Base-by-base conservation (phyloP, 305 asterid genomes). In the Nicotiana rustica region DNA sequence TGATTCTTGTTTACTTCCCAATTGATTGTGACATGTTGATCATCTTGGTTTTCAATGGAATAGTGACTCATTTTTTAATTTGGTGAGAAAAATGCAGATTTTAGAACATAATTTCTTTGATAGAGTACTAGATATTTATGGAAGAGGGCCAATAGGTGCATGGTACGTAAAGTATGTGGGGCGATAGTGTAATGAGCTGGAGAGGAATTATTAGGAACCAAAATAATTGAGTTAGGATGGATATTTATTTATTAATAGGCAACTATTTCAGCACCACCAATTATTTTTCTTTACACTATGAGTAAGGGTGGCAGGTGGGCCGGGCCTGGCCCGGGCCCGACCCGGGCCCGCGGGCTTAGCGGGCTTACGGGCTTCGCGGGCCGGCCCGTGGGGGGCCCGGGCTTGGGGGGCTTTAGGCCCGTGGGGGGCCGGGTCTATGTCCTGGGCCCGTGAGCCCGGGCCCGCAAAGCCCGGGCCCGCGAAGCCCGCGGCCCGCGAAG, bases 1-100 rank as follows among this genome's bases (percentile, higher is more conserved):
- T 92, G 86, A n/a, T 88, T 89, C 67, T 77, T 36, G 90, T 94
- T 86, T 61, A 91, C 88, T 82, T 89, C 88, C 94, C 95, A 91
- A 64, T 79, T 62, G 5, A 79, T 80, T 67, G 64, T 8, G 6
- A 79, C 64, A n/a, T 41, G 62, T 25, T 64, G n/a, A 1, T 65
- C 62, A 68, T 68, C 47, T 17, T 68, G 21, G 55, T 68, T 19
- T 19, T 64, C 64, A 25, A 29, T 31, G 5, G 82, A 21, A 67
- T 14, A 38, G 10, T 67, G 33, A 41, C 75, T 68, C 83, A 80
- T 80, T 52, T 80, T 65, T 15, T 25, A 67, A 0, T 4, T 64
- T 49, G 76, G 29, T 10, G 18, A 25, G 67, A 15, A 8, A 62
- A 56, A 41, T 65, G 49, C 4, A 77, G 55, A n/a, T 77, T 35